A percentile compares a stretch with the other conserved stretches of the same genome.
Evolutionary conservation across 345 rosid species (phyloP).

Genomic region (Mercurialis annua): DNA sequence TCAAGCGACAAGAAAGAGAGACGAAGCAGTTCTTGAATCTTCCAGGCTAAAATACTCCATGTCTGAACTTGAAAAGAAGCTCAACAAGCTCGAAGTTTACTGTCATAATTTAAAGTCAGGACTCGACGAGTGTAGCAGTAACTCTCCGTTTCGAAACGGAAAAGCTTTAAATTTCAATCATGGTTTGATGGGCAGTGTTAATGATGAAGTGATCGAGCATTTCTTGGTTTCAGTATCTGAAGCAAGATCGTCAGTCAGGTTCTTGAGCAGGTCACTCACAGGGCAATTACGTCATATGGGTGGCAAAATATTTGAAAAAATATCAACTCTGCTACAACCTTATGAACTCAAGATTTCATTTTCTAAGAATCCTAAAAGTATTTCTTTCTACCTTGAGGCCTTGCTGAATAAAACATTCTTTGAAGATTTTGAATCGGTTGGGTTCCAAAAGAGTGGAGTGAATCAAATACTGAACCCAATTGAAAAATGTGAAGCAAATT

Average conservation of each 20-base stretch:
- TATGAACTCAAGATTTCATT: conserved; percentile 57
- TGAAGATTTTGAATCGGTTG: conserved; percentile 79
- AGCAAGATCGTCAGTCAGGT: conserved; percentile 57
- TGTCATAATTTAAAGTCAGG: conserved; percentile 75
- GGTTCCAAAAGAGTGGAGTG: conserved; percentile 56
- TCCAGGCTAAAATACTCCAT: conserved; percentile 71
- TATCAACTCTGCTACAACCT: conserved; percentile 68
- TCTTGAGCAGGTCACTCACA: conserved; percentile 61
- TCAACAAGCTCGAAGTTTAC: conserved; percentile 75
- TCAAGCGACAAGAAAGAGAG: conserved; percentile 75
- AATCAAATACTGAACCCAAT: conserved; percentile 66
- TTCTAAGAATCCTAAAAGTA: conserved; percentile 55
- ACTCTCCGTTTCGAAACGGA: conserved; percentile 27
- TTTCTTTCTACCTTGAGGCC: conserved; percentile 64
- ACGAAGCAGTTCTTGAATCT: conserved; percentile 76
- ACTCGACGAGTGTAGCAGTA: conserved; percentile 56
- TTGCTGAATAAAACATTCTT: conserved; percentile 67
- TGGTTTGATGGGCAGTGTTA: conserved; percentile 19
- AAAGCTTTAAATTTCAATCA: conserved; percentile 9
- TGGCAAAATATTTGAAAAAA: conserved; percentile 49
- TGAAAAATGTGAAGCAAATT: conserved; percentile 65
- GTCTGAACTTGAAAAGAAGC: conserved; percentile 94
- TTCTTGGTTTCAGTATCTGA: conserved; percentile 66
- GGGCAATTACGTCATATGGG: conserved; percentile 62
- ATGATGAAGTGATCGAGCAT: conserved; percentile 56